Percentiles rank a stretch among this genome's conserved stretches.
phyloP scores from a whole-genome alignment of 306 rosid species.

The Delonix regia region DNA sequence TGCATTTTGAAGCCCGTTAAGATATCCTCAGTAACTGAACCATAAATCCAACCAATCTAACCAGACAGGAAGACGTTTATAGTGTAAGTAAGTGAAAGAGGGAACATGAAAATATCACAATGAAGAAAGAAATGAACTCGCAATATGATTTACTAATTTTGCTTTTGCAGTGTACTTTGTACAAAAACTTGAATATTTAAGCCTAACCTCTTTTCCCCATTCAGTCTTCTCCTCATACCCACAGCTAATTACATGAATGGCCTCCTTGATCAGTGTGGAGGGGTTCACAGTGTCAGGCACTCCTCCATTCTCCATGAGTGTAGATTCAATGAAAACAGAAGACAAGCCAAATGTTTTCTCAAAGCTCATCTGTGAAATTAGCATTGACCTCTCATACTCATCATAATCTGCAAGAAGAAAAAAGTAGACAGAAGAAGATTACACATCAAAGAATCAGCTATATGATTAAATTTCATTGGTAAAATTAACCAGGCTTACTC shows the following conservation, averaged over 20 bases:
- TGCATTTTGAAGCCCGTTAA: conserved; percentile 99
- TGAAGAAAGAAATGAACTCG: background rate
- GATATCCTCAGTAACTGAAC: conserved; percentile 98
- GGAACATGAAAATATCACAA: background rate
- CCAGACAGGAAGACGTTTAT: conserved; percentile 29
- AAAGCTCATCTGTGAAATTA: conserved; percentile 92
- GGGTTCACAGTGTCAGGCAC: conserved; percentile 79
- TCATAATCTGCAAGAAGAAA: conserved; percentile 72
- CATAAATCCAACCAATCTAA: conserved; percentile 99
- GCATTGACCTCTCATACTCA: conserved; percentile 95
- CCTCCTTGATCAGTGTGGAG: conserved; percentile 85
- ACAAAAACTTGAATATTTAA: conserved; percentile 19
- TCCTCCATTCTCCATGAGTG: conserved; percentile 97
- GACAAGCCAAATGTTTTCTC: conserved; percentile 98
- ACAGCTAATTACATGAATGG: conserved; percentile 95
- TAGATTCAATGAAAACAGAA: conserved; percentile 91
- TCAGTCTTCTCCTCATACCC: conserved; percentile 96
- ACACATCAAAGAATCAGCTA: conserved; percentile 30
- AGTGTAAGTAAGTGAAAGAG: conserved; percentile 15
- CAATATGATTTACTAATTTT: background rate
- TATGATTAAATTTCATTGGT: conserved; percentile 13
- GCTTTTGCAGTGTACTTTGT: conserved; percentile 13
- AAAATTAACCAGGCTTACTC: conserved; percentile 53
- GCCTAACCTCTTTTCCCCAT: conserved; percentile 97
- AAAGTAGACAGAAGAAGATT: conserved; percentile 27